phyloP scores from a whole-genome alignment of 345 rosid species.

The Pistacia atlantica region DNA sequence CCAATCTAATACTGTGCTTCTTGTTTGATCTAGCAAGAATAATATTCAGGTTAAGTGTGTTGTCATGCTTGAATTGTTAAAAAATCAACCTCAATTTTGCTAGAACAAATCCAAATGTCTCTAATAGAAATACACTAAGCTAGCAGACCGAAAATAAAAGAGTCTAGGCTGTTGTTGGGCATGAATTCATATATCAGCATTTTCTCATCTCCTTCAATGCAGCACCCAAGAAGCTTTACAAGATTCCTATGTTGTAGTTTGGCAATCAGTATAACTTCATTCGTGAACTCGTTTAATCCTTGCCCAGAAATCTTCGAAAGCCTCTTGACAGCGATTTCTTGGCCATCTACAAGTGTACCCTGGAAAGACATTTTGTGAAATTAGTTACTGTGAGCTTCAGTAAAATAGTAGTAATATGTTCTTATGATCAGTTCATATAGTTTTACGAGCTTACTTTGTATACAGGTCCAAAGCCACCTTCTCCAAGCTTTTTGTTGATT shows the following conservation, averaged over 20 bases:
- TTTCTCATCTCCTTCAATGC: constrained; percentile 33
- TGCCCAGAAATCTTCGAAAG: constrained; percentile 44
- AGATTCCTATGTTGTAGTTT: constrained; percentile 58
- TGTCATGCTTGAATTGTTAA: neutral
- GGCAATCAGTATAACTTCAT: constrained; percentile 43
- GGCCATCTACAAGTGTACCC: constrained; percentile 46
- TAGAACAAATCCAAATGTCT: neutral
- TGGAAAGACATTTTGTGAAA: constrained; percentile 6
- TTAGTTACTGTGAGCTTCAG: neutral
- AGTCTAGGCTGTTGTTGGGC: constrained; percentile 34
- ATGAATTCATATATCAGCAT: constrained; percentile 40
- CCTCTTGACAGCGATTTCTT: constrained; percentile 56
- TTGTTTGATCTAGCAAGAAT: constrained; percentile 27
- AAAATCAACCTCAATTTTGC: no score
- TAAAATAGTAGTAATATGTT: neutral
- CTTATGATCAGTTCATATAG: neutral
- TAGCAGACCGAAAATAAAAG: constrained; percentile 28
- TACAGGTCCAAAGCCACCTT: constrained; percentile 52
- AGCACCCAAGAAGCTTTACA: constrained; percentile 44
- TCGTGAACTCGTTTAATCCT: constrained; percentile 49
- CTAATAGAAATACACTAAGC: neutral
- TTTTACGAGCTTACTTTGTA: constrained; percentile 14
- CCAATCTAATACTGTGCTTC: constrained; percentile 35
- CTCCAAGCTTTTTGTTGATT: constrained; percentile 31
- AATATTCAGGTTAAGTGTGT: neutral